These are phyloP conservation scores for Wallemia hederae DNA, from an alignment of 1,284 basidiomycete species.

Conservation along the genomic window DNA sequence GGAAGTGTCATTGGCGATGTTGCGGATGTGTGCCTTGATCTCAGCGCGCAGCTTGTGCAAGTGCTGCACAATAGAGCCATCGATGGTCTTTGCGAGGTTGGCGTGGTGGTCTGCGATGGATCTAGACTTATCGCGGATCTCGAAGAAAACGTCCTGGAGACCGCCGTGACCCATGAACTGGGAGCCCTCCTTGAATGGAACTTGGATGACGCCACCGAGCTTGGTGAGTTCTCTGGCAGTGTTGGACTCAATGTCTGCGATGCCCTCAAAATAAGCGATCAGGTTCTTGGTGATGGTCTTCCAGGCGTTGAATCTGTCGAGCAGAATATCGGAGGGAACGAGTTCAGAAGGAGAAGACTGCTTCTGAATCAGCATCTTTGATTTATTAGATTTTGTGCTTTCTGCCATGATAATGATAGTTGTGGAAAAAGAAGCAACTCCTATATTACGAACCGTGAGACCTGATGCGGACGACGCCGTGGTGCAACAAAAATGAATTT, in stretches of 20 bases:
- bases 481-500: neutral
- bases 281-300: conserved; percentile 88
- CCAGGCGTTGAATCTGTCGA: conserved; percentile 65
- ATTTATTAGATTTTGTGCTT: neutral
- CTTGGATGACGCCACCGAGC: conserved; percentile 88
- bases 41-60: conserved; percentile 75
- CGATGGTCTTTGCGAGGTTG: conserved; percentile 81
- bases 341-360: conserved; percentile 26
- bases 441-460: neutral
- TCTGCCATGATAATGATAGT: neutral
- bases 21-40: conserved; percentile 90
- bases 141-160: conserved; percentile 79
- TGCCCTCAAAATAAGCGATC: conserved; percentile 40
- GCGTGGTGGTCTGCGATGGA: conserved; percentile 86
- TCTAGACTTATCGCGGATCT: conserved; percentile 76
- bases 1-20: conserved; percentile 18
- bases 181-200: conserved; percentile 81
- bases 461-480: neutral
- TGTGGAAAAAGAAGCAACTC: neutral
- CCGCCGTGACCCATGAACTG: conserved; percentile 85
- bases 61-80: conserved; percentile 91
- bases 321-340: conserved; percentile 79
- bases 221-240: conserved; percentile 81
- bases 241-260: conserved; percentile 85
- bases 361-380: neutral